phyloP scores from a whole-genome alignment of 1,284 basidiomycete species.

The Marasmius oreades region DNA sequence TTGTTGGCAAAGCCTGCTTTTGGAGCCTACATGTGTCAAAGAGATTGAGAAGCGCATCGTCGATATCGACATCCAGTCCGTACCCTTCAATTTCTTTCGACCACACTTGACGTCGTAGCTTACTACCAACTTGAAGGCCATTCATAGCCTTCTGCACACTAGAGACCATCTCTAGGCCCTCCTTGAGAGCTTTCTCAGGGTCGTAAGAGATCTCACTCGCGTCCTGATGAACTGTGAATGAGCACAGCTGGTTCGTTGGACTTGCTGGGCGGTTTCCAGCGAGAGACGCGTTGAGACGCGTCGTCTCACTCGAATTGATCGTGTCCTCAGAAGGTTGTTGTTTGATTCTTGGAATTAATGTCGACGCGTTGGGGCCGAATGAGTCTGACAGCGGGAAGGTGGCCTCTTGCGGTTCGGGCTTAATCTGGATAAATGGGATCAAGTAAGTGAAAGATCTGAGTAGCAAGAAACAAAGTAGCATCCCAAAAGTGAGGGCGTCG shows the following conservation, averaged over 20 bases:
- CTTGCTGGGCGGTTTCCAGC: background rate
- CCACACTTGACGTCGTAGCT: slow-evolving; percentile 58
- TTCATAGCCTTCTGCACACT: slow-evolving; percentile 40
- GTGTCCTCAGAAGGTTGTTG: slow-evolving; percentile 8
- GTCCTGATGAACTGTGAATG: slow-evolving; percentile 22
- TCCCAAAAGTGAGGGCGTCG: slow-evolving; percentile 6
- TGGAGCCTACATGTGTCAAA: slow-evolving; percentile 33
- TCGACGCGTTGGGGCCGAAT: slow-evolving; percentile 14
- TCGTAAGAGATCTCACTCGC: slow-evolving; percentile 43
- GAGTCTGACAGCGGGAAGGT: slow-evolving; percentile 21
- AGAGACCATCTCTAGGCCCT: slow-evolving; percentile 52
- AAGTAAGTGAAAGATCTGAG: background rate
- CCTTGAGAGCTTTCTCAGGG: slow-evolving; percentile 46
- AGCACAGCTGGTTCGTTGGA: slow-evolving; percentile 20
- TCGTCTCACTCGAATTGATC: slow-evolving; percentile 16
- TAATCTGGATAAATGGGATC: slow-evolving; percentile 25
- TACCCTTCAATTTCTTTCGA: slow-evolving; percentile 49
- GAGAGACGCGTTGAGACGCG: background rate
- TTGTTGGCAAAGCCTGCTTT: slow-evolving; percentile 46
- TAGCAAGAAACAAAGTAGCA: slow-evolving; percentile 3
- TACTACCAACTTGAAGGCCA: slow-evolving; percentile 47
- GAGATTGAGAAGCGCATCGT: slow-evolving; percentile 2
- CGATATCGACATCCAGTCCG: slow-evolving; percentile 6
- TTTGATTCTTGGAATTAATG: slow-evolving; percentile 9
- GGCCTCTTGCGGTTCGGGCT: slow-evolving; percentile 39